Base-by-base conservation (phyloP, 2,329 filamentous ascomycete species). In the Dothideomycetidae sp. region DNA sequence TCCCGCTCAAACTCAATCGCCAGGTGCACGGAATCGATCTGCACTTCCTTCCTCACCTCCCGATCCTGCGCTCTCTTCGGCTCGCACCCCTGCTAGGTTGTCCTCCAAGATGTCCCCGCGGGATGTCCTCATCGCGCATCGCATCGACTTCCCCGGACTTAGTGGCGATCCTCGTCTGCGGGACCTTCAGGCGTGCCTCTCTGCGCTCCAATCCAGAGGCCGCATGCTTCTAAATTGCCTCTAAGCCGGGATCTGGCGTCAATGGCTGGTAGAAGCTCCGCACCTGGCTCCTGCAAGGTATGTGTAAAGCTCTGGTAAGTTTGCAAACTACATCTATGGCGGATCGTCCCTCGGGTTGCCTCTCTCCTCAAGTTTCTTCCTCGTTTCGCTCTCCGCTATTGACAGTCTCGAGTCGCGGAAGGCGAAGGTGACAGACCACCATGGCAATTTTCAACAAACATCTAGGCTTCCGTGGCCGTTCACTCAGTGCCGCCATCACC, bases 371-470 rank as follows among this genome's bases (percentile, higher is more conserved):
- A 26, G 7, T n/a, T 7, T 26, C 21, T 7, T n/a, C n/a, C n/a
- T n/a, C n/a, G n/a, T n/a, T 26, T 26, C n/a, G 21, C 21, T 7
- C n/a, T 7, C n/a, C n/a, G 21, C 21, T n/a, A 26, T 26, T 26
- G 21, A 26, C 21, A n/a, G n/a, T n/a, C n/a, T n/a, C n/a, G n/a
- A n/a, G n/a, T n/a, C n/a, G n/a, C n/a, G n/a, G n/a, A n/a, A n/a
- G n/a, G n/a, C n/a, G n/a, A n/a, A n/a, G 21, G 21, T 26, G 21
- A 7, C n/a, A n/a, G 21, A 7, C 21, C 21, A 26, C 21, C 29
- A 38, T 38, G 36, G 36, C 36, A 9, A 38, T 38, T 19, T 38
- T 38, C 36, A 38, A 38, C 30, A 38, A 38, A 30, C 33, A 38
- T 32, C 29, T 38, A 14, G 36, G 36, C 36, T 38, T 38, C 13